Base-by-base conservation (phyloP, 2,329 filamentous ascomycete genomes). In the Aureobasidium lini region DNA sequence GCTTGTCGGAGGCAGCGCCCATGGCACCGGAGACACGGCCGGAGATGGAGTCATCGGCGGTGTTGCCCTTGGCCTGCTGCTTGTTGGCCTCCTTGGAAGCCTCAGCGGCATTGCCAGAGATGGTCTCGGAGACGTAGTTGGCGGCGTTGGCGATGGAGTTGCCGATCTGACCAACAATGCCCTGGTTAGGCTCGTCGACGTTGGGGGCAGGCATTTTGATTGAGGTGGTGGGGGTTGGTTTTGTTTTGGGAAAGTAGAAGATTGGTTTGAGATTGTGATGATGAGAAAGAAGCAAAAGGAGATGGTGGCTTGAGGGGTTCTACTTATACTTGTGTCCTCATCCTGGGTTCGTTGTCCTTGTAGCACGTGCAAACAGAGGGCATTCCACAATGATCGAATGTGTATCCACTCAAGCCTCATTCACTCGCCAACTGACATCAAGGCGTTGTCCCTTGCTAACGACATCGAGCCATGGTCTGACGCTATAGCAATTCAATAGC, bases 31-130 rank as follows among this genome's bases (percentile, higher is more conserved):
- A 74, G 67, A 75, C 75, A 64, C 84, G 84, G 70, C 80, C 84
- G 69, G 74, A 70, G 60, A 84, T 6, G 65, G 66, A 64, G 62
- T 77, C 78, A 69, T 84, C 75, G 59, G 67, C 66, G 70, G 84
- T 82, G 80, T 87, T 87, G 72, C 84, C 85, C 65, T 75, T 76
- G 68, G 72, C 73, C 64, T 74, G 72, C 68, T 70, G 66, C 82
- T 88, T 87, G 82, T 88, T 87, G 77, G 77, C 77, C 76, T 87
- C 84, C 82, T 88, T 87, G 76, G 79, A 82, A 62, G 81, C 76
- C 65, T 80, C 78, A 62, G 76, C 76, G 63, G 77, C 70, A 62
- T 77, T 76, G 71, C 84, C 76, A 77, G 86, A 79, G 70, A 84
- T 73, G 68, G 77, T 76, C 79, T 87, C 85, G 66, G 82, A 75